Evolutionary conservation across 352 stramenopile genomes (phyloP).

Genomic region (Pythium apleroticum): DNA sequence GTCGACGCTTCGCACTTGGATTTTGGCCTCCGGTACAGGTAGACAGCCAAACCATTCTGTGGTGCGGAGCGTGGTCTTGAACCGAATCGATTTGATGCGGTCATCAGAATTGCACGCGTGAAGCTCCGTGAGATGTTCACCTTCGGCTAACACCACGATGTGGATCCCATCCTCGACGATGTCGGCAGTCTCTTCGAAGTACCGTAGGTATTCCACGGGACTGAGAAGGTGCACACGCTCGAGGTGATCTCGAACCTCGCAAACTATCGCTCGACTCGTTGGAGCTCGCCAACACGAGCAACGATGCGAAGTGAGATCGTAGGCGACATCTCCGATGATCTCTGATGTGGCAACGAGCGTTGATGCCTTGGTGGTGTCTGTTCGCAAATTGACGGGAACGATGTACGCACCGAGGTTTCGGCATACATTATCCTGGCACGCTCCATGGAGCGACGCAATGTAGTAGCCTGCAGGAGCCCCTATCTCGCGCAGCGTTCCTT

Average conservation of each 20-base stretch:
- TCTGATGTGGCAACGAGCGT: not conserved
- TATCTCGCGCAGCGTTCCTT: not conserved
- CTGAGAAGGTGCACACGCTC: not conserved
- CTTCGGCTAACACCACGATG: slow-evolving; percentile 1
- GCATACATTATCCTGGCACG: not conserved
- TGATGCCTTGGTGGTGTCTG: no score
- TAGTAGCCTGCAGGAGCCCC: not conserved
- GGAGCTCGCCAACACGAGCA: not conserved
- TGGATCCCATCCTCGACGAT: not conserved
- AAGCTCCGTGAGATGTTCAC: not conserved
- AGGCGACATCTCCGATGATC: not conserved
- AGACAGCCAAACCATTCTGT: slow-evolving; percentile 13
- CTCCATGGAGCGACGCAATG: slow-evolving; percentile 9
- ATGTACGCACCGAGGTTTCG: slow-evolving; percentile 4
- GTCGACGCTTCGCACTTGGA: slow-evolving; percentile 1
- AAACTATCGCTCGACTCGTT: not conserved
- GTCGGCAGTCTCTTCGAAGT: not conserved
- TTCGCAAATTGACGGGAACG: not conserved
- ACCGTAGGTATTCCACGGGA: not conserved
- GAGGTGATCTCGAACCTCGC: not conserved
- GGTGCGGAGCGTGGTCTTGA: slow-evolving; percentile 4
- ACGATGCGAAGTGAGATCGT: not conserved
- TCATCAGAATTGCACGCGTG: not conserved
- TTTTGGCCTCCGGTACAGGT: not conserved
- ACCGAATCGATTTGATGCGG: not conserved